A percentile compares a stretch with the other conserved stretches of the same genome.
Evolutionary conservation across 179 eudicot genomes (phyloP).

Genomic region (Beta macrorhiza): DNA sequence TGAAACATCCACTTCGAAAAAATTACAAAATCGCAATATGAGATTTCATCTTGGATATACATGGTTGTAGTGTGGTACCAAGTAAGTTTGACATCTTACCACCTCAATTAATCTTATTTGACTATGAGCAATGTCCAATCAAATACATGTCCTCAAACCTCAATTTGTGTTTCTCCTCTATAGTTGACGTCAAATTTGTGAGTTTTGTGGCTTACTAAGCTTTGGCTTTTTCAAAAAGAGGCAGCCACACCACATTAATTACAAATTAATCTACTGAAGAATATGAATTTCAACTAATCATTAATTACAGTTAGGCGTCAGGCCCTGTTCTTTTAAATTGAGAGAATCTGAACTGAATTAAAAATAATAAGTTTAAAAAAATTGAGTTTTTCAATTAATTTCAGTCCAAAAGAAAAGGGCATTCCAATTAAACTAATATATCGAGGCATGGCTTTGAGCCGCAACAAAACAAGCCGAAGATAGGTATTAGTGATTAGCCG

Average conservation of each 20-base stretch:
- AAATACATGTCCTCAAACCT: constrained; percentile 16
- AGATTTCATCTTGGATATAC: not conserved
- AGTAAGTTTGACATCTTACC: constrained; percentile 9
- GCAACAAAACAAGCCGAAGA: not conserved
- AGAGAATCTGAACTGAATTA: too few species aligned
- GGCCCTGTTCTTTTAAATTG: too few species aligned
- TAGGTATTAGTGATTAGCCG: not conserved
- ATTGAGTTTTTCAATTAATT: too few species aligned
- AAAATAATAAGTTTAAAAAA: too few species aligned
- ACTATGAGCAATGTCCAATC: constrained; percentile 4
- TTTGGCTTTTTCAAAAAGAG: constrained; percentile 3
- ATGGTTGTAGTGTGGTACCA: not conserved
- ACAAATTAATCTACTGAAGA: too few species aligned
- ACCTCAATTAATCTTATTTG: not conserved
- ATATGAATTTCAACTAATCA: too few species aligned
- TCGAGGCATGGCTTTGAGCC: not conserved
- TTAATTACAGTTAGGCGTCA: too few species aligned
- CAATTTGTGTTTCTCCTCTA: not conserved
- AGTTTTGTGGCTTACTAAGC: not conserved
- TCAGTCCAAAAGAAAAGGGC: too few species aligned
- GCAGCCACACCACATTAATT: not conserved
- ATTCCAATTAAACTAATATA: too few species aligned
- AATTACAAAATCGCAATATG: not conserved
- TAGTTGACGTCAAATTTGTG: constrained; percentile 13
- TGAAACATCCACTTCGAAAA: not conserved